phyloP scores from a whole-genome alignment of 768 basidiomycete species.

The Collybia nuda region DNA sequence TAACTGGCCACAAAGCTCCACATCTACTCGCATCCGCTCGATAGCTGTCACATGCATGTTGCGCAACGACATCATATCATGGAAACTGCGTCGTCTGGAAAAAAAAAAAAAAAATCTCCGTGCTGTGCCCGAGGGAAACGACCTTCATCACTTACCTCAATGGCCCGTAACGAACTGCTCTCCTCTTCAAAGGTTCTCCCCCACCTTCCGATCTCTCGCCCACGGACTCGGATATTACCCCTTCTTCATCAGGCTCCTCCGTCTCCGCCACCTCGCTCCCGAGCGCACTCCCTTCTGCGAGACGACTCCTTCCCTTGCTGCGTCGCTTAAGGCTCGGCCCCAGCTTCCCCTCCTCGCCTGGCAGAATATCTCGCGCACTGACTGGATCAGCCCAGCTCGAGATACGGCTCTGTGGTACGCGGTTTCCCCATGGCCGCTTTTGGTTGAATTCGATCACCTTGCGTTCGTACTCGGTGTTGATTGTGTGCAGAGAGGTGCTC shows the following conservation, averaged over 20 bases:
- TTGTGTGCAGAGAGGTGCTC: slow-evolving; percentile 14
- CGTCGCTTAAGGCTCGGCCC: slow-evolving; percentile 15
- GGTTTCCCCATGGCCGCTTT: slow-evolving; percentile 37
- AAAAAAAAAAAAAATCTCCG: slow-evolving; percentile 1
- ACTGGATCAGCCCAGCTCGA: slow-evolving; percentile 58
- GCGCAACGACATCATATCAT: slow-evolving; percentile 54
- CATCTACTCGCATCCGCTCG: slow-evolving; percentile 76
- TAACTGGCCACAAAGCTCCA: slow-evolving; percentile 74
- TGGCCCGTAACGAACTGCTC: slow-evolving; percentile 15
- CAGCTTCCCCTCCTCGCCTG: slow-evolving; percentile 20
- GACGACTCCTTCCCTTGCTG: slow-evolving; percentile 7
- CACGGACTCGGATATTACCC: slow-evolving; percentile 1
- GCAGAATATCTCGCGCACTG: slow-evolving; percentile 34
- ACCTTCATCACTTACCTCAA: slow-evolving; percentile 26
- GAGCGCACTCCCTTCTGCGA: slow-evolving; percentile 5
- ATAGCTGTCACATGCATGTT: slow-evolving; percentile 46
- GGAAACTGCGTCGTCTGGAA: slow-evolving; percentile 62
- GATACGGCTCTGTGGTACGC: slow-evolving; percentile 37
- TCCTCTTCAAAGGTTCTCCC: slow-evolving; percentile 14
- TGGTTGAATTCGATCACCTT: slow-evolving; percentile 36
- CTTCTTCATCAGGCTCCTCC: slow-evolving; percentile 6
- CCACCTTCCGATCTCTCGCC: slow-evolving; percentile 13
- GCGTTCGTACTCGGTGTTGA: slow-evolving; percentile 30
- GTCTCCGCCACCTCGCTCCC: slow-evolving; percentile 9
- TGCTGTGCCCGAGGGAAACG: background rate